Conservation (phyloP, 495 filamentous ascomycete genomes). For the Pyrenula aspistea region DNA sequence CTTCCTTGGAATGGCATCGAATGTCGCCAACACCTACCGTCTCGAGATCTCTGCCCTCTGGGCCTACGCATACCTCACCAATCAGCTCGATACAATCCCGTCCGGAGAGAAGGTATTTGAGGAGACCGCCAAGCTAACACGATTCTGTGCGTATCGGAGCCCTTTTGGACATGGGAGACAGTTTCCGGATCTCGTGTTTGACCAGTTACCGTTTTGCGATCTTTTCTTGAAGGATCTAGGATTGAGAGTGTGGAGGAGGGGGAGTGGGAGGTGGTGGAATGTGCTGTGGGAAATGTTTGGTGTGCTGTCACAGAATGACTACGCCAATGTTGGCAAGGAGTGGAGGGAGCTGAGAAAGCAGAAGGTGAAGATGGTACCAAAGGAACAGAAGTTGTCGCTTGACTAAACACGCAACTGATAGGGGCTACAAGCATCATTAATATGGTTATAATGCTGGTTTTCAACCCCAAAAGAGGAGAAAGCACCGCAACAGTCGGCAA, state of each 20-base stretch:
- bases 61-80: slow-evolving; percentile 3
- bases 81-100: background rate
- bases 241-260: slow-evolving; percentile 1
- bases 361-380: too few relatives aligned
- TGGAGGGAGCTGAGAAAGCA: background rate
- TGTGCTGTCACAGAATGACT: background rate
- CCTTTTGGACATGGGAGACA: slow-evolving; percentile 1
- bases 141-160: slow-evolving; percentile 2
- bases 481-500: too few relatives aligned
- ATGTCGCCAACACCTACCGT: slow-evolving; percentile 1
- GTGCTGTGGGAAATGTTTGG: background rate
- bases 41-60: slow-evolving; percentile 1
- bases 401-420: too few relatives aligned
- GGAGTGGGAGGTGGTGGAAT: background rate
- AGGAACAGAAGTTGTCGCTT: too few relatives aligned
- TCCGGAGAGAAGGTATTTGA: background rate
- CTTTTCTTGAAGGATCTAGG: slow-evolving; percentile 5
- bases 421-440: too few relatives aligned
- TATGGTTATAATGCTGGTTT: too few relatives aligned
- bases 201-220: slow-evolving; percentile 1
- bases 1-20: slow-evolving; percentile 3
- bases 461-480: too few relatives aligned
- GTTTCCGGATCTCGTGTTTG: background rate
- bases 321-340: background rate
- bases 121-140: background rate